Percentiles rank a stretch among this genome's conserved stretches.
Evolutionary conservation across 805 yeast genomes (phyloP).

Genomic region (Candida xyloterini): DNA sequence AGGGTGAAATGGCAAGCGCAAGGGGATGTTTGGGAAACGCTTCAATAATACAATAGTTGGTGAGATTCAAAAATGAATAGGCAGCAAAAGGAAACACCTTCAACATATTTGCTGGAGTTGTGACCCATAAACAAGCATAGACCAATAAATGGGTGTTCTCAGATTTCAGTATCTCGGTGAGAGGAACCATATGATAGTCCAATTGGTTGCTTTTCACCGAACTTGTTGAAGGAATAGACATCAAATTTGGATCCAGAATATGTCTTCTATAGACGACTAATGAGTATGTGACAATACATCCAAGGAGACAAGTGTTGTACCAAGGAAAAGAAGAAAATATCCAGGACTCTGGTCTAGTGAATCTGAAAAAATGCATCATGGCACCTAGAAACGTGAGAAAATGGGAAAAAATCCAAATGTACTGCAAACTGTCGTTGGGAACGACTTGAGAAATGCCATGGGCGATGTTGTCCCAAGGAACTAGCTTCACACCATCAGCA

Average conservation of each 20-base stretch:
- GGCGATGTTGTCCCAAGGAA: slow-evolving; percentile 15
- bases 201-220: slow-evolving; percentile 5
- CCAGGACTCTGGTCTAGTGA: slow-evolving; percentile 9
- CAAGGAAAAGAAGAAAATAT: slow-evolving; percentile 12
- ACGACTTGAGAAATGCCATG: slow-evolving; percentile 1
- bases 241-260: slow-evolving; percentile 17
- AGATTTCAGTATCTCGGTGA: slow-evolving; percentile 38
- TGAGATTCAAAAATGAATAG: slow-evolving; percentile 39
- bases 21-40: slow-evolving; percentile 32
- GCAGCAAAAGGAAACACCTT: slow-evolving; percentile 41
- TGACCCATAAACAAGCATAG: slow-evolving; percentile 37
- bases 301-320: slow-evolving; percentile 22
- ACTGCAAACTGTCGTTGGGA: slow-evolving; percentile 20
- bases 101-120: slow-evolving; percentile 31
- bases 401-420: slow-evolving; percentile 25
- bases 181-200: slow-evolving; percentile 20
- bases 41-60: slow-evolving; percentile 34
- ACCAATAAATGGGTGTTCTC: slow-evolving; percentile 40
- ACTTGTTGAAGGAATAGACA: slow-evolving; percentile 7
- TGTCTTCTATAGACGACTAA: slow-evolving; percentile 30
- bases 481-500: slow-evolving; percentile 2
- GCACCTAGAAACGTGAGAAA: slow-evolving; percentile 21
- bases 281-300: slow-evolving; percentile 29
- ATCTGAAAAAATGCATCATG: slow-evolving; percentile 12
- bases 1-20: slow-evolving; percentile 35